These are phyloP conservation scores for Podila epigama DNA, from an alignment of 192 early-diverging fungal species.

Conservation along the genomic window DNA sequence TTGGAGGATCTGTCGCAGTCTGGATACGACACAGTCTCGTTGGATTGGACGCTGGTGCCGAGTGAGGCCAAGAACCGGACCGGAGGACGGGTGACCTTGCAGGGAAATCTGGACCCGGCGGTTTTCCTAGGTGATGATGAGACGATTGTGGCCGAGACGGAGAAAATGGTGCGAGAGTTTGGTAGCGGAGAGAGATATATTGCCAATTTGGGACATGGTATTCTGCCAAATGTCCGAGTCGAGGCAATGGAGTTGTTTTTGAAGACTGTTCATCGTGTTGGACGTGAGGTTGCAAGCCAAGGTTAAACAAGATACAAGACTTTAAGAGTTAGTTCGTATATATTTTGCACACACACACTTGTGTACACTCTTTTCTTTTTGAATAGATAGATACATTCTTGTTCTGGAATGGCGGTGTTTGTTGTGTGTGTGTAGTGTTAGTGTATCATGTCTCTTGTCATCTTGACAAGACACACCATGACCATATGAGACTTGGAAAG, in stretches of 20 bases:
- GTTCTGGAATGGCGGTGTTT: no score
- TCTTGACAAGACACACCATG: no score
- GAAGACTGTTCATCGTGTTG: slow-evolving; percentile 68
- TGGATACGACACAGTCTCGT: slow-evolving; percentile 85
- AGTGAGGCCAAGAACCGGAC: slow-evolving; percentile 55
- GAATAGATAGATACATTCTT: neutral
- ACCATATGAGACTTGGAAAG: no score
- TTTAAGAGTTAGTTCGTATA: neutral
- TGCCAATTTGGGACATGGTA: slow-evolving; percentile 96
- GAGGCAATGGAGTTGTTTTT: slow-evolving; percentile 73
- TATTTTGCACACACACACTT: no score
- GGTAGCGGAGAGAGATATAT: slow-evolving; percentile 78
- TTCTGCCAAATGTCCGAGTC: slow-evolving; percentile 79
- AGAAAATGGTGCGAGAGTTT: slow-evolving; percentile 83
- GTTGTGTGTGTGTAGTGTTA: no score
- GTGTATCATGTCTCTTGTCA: no score
- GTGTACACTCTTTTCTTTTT: neutral
- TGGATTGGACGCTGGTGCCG: slow-evolving; percentile 92
- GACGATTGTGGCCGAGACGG: slow-evolving; percentile 71
- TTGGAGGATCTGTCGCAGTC: slow-evolving; percentile 70
- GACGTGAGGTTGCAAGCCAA: slow-evolving; percentile 34
- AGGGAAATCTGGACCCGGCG: slow-evolving; percentile 95
- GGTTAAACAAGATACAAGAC: neutral
- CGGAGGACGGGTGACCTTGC: slow-evolving; percentile 67
- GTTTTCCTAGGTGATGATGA: slow-evolving; percentile 76